Evolutionary conservation across 108 stramenopile species (phyloP).

Genomic region (Nitzschia sp.): DNA sequence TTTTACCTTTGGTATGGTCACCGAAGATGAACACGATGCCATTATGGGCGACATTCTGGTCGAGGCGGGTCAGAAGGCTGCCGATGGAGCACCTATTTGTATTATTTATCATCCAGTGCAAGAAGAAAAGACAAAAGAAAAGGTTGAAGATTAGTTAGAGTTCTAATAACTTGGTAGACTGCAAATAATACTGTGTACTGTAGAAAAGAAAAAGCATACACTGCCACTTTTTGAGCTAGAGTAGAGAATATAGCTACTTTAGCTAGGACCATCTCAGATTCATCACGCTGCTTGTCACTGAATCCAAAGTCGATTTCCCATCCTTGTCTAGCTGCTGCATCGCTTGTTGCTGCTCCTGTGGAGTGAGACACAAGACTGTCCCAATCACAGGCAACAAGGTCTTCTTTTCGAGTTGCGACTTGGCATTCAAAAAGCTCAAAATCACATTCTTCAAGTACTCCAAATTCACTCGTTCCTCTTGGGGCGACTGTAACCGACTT

Average conservation of each 20-base stretch:
- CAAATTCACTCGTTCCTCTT: slow-evolving; percentile 59
- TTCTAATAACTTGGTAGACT: too few species aligned
- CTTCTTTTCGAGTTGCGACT: slow-evolving; percentile 60
- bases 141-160: not conserved
- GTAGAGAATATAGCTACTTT: too few species aligned
- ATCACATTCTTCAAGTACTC: slow-evolving; percentile 91
- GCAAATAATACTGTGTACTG: not conserved
- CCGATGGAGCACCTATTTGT: slow-evolving; percentile 28
- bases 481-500: slow-evolving; percentile 39
- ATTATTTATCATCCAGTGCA: slow-evolving; percentile 31
- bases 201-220: too few species aligned
- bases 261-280: slow-evolving; percentile 9
- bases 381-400: slow-evolving; percentile 78
- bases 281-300: slow-evolving; percentile 25
- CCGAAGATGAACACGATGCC: slow-evolving; percentile 47
- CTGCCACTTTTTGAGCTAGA: too few species aligned
- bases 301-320: slow-evolving; percentile 30
- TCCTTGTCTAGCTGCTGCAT: slow-evolving; percentile 55
- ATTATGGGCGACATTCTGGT: slow-evolving; percentile 48
- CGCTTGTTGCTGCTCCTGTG: slow-evolving; percentile 68
- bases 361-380: slow-evolving; percentile 81
- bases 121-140: not conserved
- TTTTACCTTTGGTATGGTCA: slow-evolving; percentile 60
- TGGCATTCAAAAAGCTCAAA: slow-evolving; percentile 79
- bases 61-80: slow-evolving; percentile 19